Evolutionary conservation across 2,329 filamentous ascomycete species (phyloP).

Genomic region (Neocatenulostroma microsporum): DNA sequence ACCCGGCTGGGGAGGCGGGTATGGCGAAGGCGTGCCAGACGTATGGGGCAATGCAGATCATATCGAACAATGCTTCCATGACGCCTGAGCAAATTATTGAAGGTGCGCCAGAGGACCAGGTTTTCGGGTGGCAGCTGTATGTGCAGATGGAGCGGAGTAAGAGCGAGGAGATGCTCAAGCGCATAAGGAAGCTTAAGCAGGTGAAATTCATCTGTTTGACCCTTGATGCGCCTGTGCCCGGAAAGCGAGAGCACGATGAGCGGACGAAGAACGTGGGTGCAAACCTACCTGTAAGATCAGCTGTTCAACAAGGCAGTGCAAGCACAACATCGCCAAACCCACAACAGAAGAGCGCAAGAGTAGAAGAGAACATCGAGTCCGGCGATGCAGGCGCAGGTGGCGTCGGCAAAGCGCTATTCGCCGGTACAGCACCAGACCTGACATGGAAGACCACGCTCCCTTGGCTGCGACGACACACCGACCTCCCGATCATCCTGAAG

Average conservation of each 20-base stretch:
- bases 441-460: constrained; percentile 74
- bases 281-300: constrained; percentile 43
- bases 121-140: constrained; percentile 95
- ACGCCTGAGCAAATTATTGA: constrained; percentile 84
- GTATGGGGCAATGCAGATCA: constrained; percentile 74
- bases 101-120: constrained; percentile 60
- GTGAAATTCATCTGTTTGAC: constrained; percentile 83
- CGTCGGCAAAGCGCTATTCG: constrained; percentile 76
- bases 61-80: constrained; percentile 89
- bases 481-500: constrained; percentile 83
- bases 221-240: constrained; percentile 82
- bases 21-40: constrained; percentile 70
- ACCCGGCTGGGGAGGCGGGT: constrained; percentile 76
- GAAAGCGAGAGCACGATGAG: constrained; percentile 84
- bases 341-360: constrained; percentile 5
- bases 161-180: constrained; percentile 68
- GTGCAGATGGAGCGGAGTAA: constrained; percentile 77
- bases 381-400: constrained; percentile 47
- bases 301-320: constrained; percentile 39
- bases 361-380: constrained; percentile 11
- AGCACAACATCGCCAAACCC: constrained; percentile 29
- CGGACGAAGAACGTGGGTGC: constrained; percentile 53
- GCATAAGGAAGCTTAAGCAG: constrained; percentile 59
- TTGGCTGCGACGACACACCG: constrained; percentile 75
- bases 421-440: constrained; percentile 75